A percentile compares a stretch with the other conserved stretches of the same genome.
These are phyloP conservation scores for Candida coquimbonensis DNA, from an alignment of 805 yeast species.

Conservation along the genomic window DNA sequence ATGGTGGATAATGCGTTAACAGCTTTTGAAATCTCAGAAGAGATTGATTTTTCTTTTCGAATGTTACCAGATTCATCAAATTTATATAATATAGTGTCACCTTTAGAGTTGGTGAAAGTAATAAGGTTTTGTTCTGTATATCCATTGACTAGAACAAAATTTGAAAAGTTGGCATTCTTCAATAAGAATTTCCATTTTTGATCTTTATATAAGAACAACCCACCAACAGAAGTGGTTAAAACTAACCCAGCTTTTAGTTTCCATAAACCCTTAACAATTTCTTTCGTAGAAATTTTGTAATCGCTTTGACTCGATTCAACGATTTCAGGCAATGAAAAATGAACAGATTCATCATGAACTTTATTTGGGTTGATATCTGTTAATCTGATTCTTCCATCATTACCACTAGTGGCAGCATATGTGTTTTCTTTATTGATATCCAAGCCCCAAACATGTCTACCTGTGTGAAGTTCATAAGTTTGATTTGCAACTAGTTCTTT, in stretches of 20 bases:
- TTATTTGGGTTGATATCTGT: conserved; percentile 42
- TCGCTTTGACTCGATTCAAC: conserved; percentile 17
- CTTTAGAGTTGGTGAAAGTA: conserved; percentile 31
- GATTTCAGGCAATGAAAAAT: conserved; percentile 29
- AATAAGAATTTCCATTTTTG: conserved; percentile 25
- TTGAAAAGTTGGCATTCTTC: conserved; percentile 24
- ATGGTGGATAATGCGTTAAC: conserved; percentile 39
- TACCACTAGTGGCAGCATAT: conserved; percentile 81
- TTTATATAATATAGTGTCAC: conserved; percentile 37
- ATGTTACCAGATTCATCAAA: conserved; percentile 32
- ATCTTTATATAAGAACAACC: conserved; percentile 28
- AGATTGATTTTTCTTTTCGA: conserved; percentile 13
- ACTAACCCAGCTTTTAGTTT: conserved; percentile 41
- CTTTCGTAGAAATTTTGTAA: conserved; percentile 34
- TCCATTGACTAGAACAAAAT: conserved; percentile 38
- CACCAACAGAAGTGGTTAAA: conserved; percentile 55
- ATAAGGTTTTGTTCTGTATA: conserved; percentile 28
- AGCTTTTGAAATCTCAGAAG: conserved; percentile 34
- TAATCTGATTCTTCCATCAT: conserved; percentile 76
- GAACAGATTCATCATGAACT: conserved; percentile 23
- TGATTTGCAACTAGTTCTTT: conserved; percentile 22
- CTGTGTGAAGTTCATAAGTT: conserved; percentile 65
- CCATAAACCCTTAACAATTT: conserved; percentile 54
- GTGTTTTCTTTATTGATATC: conserved; percentile 40
- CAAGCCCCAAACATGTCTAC: conserved; percentile 84